Percentiles rank a stretch among this genome's conserved stretches.
Conservation (phyloP, 2,329 filamentous ascomycete genomes). For the Pseudohalonectria lignicola region DNA sequence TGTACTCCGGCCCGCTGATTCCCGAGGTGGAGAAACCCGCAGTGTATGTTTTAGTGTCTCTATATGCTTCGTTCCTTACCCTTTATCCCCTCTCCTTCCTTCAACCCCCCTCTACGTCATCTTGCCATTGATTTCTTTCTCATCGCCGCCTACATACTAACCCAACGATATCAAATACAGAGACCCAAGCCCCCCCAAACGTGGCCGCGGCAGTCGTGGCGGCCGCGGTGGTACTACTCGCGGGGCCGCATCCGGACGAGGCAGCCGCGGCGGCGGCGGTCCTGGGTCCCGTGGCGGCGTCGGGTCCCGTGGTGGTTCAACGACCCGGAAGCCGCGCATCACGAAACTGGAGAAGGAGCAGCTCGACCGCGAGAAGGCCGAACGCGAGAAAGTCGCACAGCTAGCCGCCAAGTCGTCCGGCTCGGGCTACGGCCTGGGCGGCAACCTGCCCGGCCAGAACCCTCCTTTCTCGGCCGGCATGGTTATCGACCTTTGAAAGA, state of each 20-base stretch:
- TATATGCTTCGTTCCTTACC: no score
- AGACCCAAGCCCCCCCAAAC: constrained; percentile 62
- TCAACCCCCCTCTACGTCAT: no score
- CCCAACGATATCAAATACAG: constrained; percentile 27
- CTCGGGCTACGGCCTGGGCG: not conserved
- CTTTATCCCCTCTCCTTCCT: constrained; percentile 5
- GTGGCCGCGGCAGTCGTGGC: constrained; percentile 37
- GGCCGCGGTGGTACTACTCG: constrained; percentile 40
- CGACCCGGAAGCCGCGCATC: constrained; percentile 70
- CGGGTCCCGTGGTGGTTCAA: constrained; percentile 64
- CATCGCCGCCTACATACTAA: not conserved
- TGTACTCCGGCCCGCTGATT: constrained; percentile 87
- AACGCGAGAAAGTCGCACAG: constrained; percentile 47
- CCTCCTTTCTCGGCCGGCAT: constrained; percentile 8
- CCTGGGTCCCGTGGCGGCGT: constrained; percentile 45
- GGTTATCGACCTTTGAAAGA: constrained; percentile 5
- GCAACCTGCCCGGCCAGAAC: constrained; percentile 1
- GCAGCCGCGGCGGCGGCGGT: constrained; percentile 31
- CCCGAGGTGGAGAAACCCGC: constrained; percentile 71
- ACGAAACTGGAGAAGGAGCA: constrained; percentile 78
- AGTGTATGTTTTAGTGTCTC: constrained; percentile 41
- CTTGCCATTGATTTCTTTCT: not conserved
- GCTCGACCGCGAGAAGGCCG: constrained; percentile 70
- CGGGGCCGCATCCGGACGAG: constrained; percentile 53
- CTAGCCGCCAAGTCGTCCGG: constrained; percentile 17